phyloP scores from a whole-genome alignment of 306 rosid species.

The Sicyos edulis region DNA sequence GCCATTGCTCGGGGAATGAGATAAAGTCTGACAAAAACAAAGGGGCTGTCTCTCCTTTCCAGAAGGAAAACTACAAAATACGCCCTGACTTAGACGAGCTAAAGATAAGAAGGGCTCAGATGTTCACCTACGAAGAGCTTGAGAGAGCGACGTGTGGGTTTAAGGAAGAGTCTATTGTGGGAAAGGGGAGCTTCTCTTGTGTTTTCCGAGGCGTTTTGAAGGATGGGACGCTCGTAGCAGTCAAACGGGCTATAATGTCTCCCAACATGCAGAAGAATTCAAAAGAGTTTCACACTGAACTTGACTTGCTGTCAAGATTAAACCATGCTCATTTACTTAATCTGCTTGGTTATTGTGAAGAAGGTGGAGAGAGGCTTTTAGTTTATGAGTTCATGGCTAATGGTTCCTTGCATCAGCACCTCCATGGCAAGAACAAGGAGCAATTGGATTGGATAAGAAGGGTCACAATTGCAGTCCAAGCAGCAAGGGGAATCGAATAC shows the following conservation, averaged over 20 bases:
- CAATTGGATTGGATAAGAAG: slow-evolving; percentile 85
- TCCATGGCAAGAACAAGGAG: slow-evolving; percentile 68
- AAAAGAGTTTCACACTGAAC: slow-evolving; percentile 81
- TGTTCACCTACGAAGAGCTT: slow-evolving; percentile 74
- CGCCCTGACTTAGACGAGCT: slow-evolving; percentile 68
- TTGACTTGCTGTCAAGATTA: slow-evolving; percentile 70
- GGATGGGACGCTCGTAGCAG: slow-evolving; percentile 80
- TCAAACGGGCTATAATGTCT: slow-evolving; percentile 72
- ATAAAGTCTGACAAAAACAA: slow-evolving; percentile 37
- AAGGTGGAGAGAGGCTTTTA: slow-evolving; percentile 61
- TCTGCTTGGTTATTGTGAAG: slow-evolving; percentile 82
- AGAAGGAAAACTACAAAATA: slow-evolving; percentile 46
- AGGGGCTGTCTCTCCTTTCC: slow-evolving; percentile 34
- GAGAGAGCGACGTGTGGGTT: slow-evolving; percentile 68
- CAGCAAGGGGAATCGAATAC: slow-evolving; percentile 80
- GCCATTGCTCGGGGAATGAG: slow-evolving; percentile 41
- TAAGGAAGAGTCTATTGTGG: slow-evolving; percentile 70
- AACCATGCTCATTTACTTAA: slow-evolving; percentile 88
- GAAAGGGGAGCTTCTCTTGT: slow-evolving; percentile 87
- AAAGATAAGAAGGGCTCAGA: slow-evolving; percentile 65
- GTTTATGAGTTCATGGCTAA: too few species aligned
- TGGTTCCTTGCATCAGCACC: slow-evolving; percentile 52
- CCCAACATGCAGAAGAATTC: slow-evolving; percentile 73
- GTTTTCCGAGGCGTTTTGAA: slow-evolving; percentile 72
- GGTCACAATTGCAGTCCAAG: slow-evolving; percentile 88